Evolutionary conservation across 257 asterid species (phyloP).

Genomic region (Fraxinus excelsior): DNA sequence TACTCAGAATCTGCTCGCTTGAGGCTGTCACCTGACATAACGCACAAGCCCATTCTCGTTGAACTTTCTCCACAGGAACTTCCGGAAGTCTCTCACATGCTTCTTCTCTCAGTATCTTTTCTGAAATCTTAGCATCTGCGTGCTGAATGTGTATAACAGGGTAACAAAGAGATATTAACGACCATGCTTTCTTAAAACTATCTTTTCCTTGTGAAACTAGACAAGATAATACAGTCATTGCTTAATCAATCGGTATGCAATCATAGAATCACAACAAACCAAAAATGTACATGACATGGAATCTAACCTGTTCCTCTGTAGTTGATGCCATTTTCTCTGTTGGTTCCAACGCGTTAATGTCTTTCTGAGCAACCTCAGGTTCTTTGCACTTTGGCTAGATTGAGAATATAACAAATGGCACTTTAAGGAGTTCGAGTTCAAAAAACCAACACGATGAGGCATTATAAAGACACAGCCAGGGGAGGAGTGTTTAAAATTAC

Average conservation of each 20-base stretch:
- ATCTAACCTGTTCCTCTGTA: conserved; percentile 20
- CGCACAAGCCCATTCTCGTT: conserved; percentile 40
- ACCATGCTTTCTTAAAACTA: background rate
- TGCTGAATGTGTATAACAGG: conserved; percentile 12
- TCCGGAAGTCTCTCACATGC: background rate
- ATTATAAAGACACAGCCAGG: background rate
- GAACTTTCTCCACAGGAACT: background rate
- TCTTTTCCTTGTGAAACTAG: background rate
- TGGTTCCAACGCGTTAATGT: conserved; percentile 3
- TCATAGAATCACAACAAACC: background rate
- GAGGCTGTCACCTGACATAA: conserved; percentile 31
- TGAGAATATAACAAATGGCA: background rate
- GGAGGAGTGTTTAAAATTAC: conserved; percentile 11
- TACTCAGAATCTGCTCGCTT: conserved; percentile 22
- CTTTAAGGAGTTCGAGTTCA: background rate
- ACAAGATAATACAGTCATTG: no score
- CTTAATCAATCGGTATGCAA: background rate
- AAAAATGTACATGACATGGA: background rate
- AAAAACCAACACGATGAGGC: background rate
- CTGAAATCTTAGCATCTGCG: conserved; percentile 12
- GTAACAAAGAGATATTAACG: background rate
- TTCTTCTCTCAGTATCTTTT: conserved; percentile 14
- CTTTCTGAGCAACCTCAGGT: conserved; percentile 12
- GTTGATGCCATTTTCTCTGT: background rate
- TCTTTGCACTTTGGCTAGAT: background rate